A percentile compares a stretch with the other conserved stretches of the same genome.
Evolutionary conservation across 78 protist species (phyloP).

Genomic region (Dictyostelium brefeldianum): DNA sequence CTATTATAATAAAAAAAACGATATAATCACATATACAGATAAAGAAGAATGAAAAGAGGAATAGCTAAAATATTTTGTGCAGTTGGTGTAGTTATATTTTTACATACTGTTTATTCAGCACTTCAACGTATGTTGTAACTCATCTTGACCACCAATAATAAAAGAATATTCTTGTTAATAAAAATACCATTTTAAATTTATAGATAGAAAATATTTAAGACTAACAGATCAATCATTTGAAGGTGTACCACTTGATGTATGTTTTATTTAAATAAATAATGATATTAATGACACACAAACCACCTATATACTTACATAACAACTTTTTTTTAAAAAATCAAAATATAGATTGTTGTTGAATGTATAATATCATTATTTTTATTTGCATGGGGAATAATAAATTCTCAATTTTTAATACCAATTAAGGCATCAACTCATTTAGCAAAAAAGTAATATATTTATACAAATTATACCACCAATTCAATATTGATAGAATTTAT

Average conservation of each 20-base stretch:
- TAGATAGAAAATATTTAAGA: slow-evolving; percentile 73
- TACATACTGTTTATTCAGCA: slow-evolving; percentile 63
- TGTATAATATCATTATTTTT: slow-evolving; percentile 52
- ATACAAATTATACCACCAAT: too few species aligned
- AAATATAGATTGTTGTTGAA: slow-evolving; percentile 50
- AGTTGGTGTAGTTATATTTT: slow-evolving; percentile 32
- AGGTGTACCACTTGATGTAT: slow-evolving; percentile 73
- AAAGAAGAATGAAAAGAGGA: slow-evolving; percentile 10
- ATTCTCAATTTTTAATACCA: slow-evolving; percentile 50
- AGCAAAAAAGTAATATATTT: slow-evolving; percentile 50
- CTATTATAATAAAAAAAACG: background rate
- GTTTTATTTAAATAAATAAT: background rate
- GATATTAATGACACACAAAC: background rate
- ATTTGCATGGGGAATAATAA: slow-evolving; percentile 51
- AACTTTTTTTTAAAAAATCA: background rate
- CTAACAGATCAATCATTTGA: slow-evolving; percentile 61
- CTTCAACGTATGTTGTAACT: slow-evolving; percentile 59
- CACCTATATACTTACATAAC: background rate
- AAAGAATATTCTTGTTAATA: too few species aligned
- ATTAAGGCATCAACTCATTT: slow-evolving; percentile 57
- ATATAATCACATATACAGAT: background rate
- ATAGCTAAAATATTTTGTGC: background rate
- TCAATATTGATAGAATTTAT: background rate
- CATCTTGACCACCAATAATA: background rate
- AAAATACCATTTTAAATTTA: background rate